Evolutionary conservation across 306 rosid species (phyloP), one percentile per base, ranked within the genome.

Genomic region (Rosa chinensis): DNA sequence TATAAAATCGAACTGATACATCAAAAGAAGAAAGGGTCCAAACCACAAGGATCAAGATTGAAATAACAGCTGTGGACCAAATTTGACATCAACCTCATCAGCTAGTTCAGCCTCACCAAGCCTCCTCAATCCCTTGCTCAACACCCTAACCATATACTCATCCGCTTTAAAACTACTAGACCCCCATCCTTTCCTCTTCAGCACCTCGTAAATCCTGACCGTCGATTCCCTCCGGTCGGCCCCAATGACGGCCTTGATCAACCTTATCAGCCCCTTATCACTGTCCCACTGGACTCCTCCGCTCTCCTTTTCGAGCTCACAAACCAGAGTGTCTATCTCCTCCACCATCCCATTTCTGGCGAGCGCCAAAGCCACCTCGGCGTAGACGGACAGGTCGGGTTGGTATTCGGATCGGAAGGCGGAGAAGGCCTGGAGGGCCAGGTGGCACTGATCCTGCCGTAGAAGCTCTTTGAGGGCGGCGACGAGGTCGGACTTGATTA

Each of bases 401-500:
- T 53, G 75, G 88, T 88, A 89, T 70, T 94, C 98, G 0, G 97
- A 91, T 78, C 95, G 89, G 78, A 91, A 28, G 82, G 81, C 47
- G 63, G 95, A 84, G 85, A 94, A 91, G 10, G 84, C 97, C 10
- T 28, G 85, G 21, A 94, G 87, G 2, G 94, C 97, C 21, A 94
- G 80, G 56, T 79, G 44, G 80, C 91, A 92, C 5, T 88, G 93
- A 1, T 90, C 94, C 77, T 92, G 97, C 5, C 95, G 94, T 0
- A 94, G 89, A 55, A 92, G 98, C 94, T 95, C 99, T 25, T 86
- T 79, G 11, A 95, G 85, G 66, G 94, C 48, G 21, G 98, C 97
- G 61, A 90, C 48, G 69, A 95, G 91, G 87, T 95, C 96, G 70
- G 89, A 81, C 44, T 92, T 95, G 59, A 95, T 68, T 43, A 95